Evolutionary conservation across 768 basidiomycete species (phyloP), one percentile per base, ranked within the genome.

Genomic region (Agaricus bisporus): DNA sequence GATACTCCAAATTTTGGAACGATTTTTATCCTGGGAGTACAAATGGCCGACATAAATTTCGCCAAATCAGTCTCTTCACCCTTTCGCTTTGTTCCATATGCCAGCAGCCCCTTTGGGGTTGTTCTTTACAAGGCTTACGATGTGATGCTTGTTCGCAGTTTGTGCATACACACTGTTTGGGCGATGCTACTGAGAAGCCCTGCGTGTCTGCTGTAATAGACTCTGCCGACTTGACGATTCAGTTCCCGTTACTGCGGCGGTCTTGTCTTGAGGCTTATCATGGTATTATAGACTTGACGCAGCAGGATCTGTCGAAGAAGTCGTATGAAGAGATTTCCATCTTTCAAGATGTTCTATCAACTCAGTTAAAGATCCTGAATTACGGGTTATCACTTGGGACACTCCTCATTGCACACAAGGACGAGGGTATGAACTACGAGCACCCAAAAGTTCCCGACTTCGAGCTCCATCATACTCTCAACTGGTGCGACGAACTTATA

Each of bases 321-420:
- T 76, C 77, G 22, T 83, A 81, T 59, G 91, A 94, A 71, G 89
- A 91, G 59, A 63, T 88, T 5, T 78, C 85, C 0, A 72, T 87
- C 7, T 72, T 80, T 47, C 74, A 76, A 56, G 74, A 79, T 17
- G 68, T 73, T n/a, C 68, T 91, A 5, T 85, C 82, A 76, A 79
- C 72, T 1, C 88, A 92, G 60, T 63, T 83, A 18, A 82, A 87
- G 54, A 74, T 90, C 18, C 66, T 91, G 38, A 73, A 73, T 37
- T 84, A 81, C 58, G 91, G 90, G 1, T 59, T 91, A 12, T 76
- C 78, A 0, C 66, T 83, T 32, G 84, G 86, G 11, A 81, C 88
- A 3, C 68, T 91, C 48, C 72, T 81, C n/a, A 64, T 89, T 29
- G 63, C 70, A 4, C 69, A 74, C 29, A 57, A 66, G 28, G 69